A percentile compares a stretch with the other conserved stretches of the same genome.
phyloP scores from a whole-genome alignment of 805 yeast genomes.

The Ogataea ganodermae region DNA sequence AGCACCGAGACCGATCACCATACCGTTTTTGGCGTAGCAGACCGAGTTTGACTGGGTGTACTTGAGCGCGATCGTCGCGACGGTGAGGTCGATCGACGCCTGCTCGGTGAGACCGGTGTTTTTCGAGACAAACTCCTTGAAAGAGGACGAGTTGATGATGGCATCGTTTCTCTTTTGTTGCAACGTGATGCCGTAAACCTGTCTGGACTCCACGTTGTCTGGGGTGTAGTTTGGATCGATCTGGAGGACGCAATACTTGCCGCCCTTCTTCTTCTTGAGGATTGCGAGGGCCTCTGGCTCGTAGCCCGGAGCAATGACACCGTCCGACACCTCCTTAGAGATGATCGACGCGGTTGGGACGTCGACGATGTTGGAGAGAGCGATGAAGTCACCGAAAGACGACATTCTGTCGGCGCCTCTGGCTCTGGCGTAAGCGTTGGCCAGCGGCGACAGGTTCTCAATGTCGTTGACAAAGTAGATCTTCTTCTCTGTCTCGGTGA shows the following conservation, averaged over 20 bases:
- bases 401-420: conserved; percentile 99
- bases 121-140: conserved; percentile 86
- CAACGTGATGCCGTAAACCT: conserved; percentile 92
- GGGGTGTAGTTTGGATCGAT: conserved; percentile 94
- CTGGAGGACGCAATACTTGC: conserved; percentile 95
- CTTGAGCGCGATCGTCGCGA: conserved; percentile 95
- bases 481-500: conserved; percentile 88
- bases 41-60: conserved; percentile 99
- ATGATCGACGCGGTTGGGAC: conserved; percentile 95
- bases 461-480: conserved; percentile 93
- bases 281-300: conserved; percentile 89
- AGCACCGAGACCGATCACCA: conserved; percentile 99
- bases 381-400: conserved; percentile 97
- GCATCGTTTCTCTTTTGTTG: conserved; percentile 99
- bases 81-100: conserved; percentile 90
- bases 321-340: conserved; percentile 96
- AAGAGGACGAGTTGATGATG: conserved; percentile 83
- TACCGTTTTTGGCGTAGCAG: conserved; percentile 97
- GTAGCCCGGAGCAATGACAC: conserved; percentile 98
- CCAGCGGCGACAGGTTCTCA: conserved; percentile 93
- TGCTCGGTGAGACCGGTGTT: conserved; percentile 88
- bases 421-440: conserved; percentile 98
- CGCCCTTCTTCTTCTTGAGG: conserved; percentile 90
- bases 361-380: conserved; percentile 94
- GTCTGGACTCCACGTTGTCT: conserved; percentile 80